phyloP scores from a whole-genome alignment of 1,284 basidiomycete genomes.

The Ganoderma meredithae region DNA sequence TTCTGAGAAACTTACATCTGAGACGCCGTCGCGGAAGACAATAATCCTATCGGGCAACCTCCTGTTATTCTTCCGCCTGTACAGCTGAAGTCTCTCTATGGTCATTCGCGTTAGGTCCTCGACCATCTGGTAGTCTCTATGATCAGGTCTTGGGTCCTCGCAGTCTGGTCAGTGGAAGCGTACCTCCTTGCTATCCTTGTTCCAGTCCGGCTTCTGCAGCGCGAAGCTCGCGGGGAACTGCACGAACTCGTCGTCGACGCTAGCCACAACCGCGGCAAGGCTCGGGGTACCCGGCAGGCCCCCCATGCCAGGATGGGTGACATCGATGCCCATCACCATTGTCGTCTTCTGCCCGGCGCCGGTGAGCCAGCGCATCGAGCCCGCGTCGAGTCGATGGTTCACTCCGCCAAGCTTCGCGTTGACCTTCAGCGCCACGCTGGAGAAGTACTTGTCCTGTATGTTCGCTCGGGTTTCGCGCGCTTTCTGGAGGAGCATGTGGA shows the following conservation, averaged over 20 bases:
- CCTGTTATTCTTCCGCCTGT: constrained; percentile 55
- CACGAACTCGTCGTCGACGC: constrained; percentile 67
- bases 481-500: constrained; percentile 69
- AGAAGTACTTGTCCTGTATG: constrained; percentile 78
- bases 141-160: neutral
- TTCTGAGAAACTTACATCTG: constrained; percentile 55
- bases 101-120: constrained; percentile 71
- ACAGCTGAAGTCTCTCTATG: constrained; percentile 68
- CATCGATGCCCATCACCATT: constrained; percentile 84
- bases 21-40: constrained; percentile 79
- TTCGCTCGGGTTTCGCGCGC: constrained; percentile 49
- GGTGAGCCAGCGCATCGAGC: constrained; percentile 67
- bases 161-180: constrained; percentile 16
- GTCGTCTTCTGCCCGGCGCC: constrained; percentile 62
- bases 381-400: constrained; percentile 70
- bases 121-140: constrained; percentile 61
- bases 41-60: constrained; percentile 68
- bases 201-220: constrained; percentile 62
- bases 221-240: constrained; percentile 75
- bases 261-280: constrained; percentile 81
- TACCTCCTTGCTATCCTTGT: constrained; percentile 62
- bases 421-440: constrained; percentile 71
- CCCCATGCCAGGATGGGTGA: constrained; percentile 72
- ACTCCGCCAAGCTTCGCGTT: constrained; percentile 83
- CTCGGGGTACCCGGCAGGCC: constrained; percentile 72